A percentile compares a stretch with the other conserved stretches of the same genome.
Evolutionary conservation across 306 rosid genomes (phyloP).

Genomic region (Glycine latifolia): DNA sequence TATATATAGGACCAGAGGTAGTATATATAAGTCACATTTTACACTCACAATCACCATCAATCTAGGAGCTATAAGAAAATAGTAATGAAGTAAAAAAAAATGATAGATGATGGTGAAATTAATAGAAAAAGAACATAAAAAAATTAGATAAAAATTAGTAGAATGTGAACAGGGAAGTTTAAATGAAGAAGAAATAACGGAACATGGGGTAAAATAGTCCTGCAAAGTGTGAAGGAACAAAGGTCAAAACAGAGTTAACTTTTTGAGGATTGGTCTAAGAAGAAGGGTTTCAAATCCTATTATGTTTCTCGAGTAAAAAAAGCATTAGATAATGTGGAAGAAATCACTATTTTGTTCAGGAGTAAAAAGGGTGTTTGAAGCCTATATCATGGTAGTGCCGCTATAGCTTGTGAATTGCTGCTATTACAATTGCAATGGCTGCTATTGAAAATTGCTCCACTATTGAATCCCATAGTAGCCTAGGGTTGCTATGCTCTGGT

Average conservation of each 20-base stretch:
- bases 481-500: neutral
- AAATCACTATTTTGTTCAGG: neutral
- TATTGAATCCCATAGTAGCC: neutral
- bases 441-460: neutral
- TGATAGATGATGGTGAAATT: neutral
- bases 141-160: neutral
- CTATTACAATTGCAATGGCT: neutral
- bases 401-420: neutral
- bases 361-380: neutral
- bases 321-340: neutral
- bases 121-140: neutral
- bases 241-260: neutral
- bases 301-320: neutral
- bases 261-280: neutral
- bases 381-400: neutral
- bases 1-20: too few relatives aligned
- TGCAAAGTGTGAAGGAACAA: neutral
- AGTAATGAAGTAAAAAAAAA: neutral
- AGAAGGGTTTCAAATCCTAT: neutral
- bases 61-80: neutral
- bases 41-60: neutral
- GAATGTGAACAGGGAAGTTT: neutral
- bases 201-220: neutral
- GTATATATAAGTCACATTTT: neutral
- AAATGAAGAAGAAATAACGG: neutral